phyloP scores from a whole-genome alignment of 129 eudicot species.

The Heracleum sosnowskyi region DNA sequence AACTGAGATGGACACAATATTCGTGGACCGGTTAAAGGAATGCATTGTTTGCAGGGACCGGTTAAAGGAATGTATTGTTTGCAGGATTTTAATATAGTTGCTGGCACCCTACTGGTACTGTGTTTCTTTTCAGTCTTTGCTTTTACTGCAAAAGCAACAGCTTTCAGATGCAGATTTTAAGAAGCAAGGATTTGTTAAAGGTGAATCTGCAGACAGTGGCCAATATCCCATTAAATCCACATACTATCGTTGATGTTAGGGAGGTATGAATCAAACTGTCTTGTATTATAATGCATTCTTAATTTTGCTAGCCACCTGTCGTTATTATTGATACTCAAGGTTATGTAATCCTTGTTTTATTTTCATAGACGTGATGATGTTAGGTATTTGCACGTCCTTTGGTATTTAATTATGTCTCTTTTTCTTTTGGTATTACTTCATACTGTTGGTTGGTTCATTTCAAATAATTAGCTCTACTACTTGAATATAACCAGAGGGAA shows the following conservation, averaged over 20 bases:
- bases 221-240: slow-evolving; percentile 58
- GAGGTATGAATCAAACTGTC: slow-evolving; percentile 40
- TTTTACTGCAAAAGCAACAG: no score
- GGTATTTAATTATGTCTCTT: neutral
- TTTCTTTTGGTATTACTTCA: neutral
- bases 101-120: no score
- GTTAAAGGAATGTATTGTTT: no score
- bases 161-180: no score
- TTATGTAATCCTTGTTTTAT: neutral
- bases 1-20: no score
- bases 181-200: slow-evolving; percentile 66
- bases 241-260: slow-evolving; percentile 65
- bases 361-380: neutral
- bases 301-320: neutral
- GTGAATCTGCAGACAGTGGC: slow-evolving; percentile 70
- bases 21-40: no score
- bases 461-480: neutral
- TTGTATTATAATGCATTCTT: neutral
- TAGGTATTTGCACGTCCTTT: neutral
- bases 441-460: neutral
- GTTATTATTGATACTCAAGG: neutral
- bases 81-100: no score
- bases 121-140: no score
- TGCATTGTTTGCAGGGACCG: no score
- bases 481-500: neutral